Evolutionary conservation across 2,329 filamentous ascomycete species (phyloP), one percentile per base, ranked within the genome.

Genomic region (Xylariaceae sp.): DNA sequence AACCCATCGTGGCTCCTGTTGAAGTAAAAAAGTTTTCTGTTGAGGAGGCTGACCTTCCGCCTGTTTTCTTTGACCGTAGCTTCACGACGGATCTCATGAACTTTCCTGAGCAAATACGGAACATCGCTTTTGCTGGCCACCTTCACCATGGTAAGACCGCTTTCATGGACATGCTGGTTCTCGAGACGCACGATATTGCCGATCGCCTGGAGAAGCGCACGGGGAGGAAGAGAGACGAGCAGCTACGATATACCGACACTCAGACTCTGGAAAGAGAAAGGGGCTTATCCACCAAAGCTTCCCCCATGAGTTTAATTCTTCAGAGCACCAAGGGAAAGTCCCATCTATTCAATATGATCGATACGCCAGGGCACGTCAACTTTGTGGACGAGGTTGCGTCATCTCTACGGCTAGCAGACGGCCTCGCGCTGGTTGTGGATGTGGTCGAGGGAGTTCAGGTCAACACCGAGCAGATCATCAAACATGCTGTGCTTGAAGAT

Each of bases 371-470:
- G 6, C 93, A 98, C 62, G 93, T 97, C 60, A 96, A 98, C 65
- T 98, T 98, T 63, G 91, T 94, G 32, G 93, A 98, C 61, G 93
- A 98, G 65, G 89, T 98, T 29, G 93, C 93, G 8, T 83, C 89
- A 4, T 85, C 89, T 1, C 72, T 95, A 55, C 81, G 93, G 32
- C 68, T 98, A 38, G 90, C 87, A 3, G 93, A 98, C 61, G 93
- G 93, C 45, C 82, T 97, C 18, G 91, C 94, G 39, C 70, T 98
- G 37, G 85, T 98, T 12, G 90, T 98, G 13, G 93, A 98, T 62
- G 89, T 96, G 17, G 88, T 98, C 1, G 93, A 98, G 64, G 93
- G 93, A n/a, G 90, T 98, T n/a, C 93, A 97, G 68, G 79, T 93
- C 56, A 95, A 95, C 64, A 95, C 93, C 0, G 91, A 98, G 67